Base-by-base conservation (phyloP, 495 filamentous ascomycete species). In the Parachaetomium inaequale region DNA sequence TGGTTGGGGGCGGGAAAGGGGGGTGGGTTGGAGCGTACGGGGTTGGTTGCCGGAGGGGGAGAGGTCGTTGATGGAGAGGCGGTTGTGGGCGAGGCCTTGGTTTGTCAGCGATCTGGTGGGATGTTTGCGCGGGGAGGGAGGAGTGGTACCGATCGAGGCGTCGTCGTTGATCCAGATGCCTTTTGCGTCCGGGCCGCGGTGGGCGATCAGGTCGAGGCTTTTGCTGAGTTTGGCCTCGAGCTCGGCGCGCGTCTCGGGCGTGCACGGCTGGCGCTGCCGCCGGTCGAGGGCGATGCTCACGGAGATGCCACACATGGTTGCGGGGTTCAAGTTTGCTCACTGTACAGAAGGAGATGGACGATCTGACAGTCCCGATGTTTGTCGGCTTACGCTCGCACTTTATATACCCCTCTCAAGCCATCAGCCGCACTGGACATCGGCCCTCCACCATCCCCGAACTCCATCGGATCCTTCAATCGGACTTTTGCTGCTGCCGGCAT, bases 51-150 rank as follows among this genome's bases (percentile, higher is more conserved):
- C 82, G 15, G 66, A 65, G 0, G 78, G 66, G 50, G 70, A 74
- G 10, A 83, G 75, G 65, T 84, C 82, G 55, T 80, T 79, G 64
- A 84, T 84, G 5, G 78, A 73, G 2, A 85, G 72, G 26, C 82
- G 75, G 46, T 74, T 63, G 28, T 67, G 65, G 17, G 17, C 65
- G 7, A 67, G 61, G 19, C 32, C 52, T 49, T 1, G 31, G 19
- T 49, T 23, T 47, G 28, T 46, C 47, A 54, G 26, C 5, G 31
- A 3, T 28, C 19, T 32, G 10, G 28, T n/a, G 42, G 8, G 43
- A 6, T 31, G 49, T 1, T 15, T 29, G 50, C 11, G 17, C 2
- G 50, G 50, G 21, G 32, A 40, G 43, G 45, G 53, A 40, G 19
- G 52, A 11, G 50, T 12, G 12, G 19, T 36, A 61, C 60, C 65